phyloP scores from a whole-genome alignment of 1,139 yeast genomes.

The Yamadazyma songkhlaensis region DNA sequence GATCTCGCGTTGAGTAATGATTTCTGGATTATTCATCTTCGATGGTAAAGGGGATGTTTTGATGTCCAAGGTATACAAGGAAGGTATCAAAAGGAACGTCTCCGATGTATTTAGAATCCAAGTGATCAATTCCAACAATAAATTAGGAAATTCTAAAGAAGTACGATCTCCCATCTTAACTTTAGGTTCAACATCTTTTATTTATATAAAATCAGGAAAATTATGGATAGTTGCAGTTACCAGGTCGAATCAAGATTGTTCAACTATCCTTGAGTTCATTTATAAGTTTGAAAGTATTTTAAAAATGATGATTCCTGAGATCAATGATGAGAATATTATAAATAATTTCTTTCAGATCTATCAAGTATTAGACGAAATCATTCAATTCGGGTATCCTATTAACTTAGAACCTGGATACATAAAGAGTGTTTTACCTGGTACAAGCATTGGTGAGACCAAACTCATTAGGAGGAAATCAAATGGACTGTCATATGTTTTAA shows the following conservation, averaged over 20 bases:
- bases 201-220: constrained; percentile 68
- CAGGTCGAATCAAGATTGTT: constrained; percentile 84
- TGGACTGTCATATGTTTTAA: constrained; percentile 9
- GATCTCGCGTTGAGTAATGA: constrained; percentile 41
- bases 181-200: constrained; percentile 87
- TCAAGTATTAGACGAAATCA: constrained; percentile 73
- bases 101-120: constrained; percentile 92
- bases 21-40: constrained; percentile 74
- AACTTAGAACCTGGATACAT: constrained; percentile 54
- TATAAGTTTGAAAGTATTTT: constrained; percentile 55
- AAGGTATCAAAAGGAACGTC: constrained; percentile 62
- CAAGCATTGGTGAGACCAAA: constrained; percentile 22
- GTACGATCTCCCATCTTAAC: constrained; percentile 75
- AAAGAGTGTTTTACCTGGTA: constrained; percentile 23
- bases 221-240: constrained; percentile 86
- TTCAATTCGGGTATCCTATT: constrained; percentile 83
- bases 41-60: constrained; percentile 85
- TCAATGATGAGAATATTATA: constrained; percentile 29
- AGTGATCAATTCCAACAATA: constrained; percentile 56
- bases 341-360: constrained; percentile 66
- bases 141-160: constrained; percentile 36
- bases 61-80: constrained; percentile 70
- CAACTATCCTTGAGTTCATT: constrained; percentile 74
- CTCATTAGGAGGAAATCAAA: constrained; percentile 14
- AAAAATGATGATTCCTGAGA: constrained; percentile 18